These are phyloP conservation scores for Botrytis porri DNA, from an alignment of 2,329 filamentous ascomycete species.

Conservation along the genomic window DNA sequence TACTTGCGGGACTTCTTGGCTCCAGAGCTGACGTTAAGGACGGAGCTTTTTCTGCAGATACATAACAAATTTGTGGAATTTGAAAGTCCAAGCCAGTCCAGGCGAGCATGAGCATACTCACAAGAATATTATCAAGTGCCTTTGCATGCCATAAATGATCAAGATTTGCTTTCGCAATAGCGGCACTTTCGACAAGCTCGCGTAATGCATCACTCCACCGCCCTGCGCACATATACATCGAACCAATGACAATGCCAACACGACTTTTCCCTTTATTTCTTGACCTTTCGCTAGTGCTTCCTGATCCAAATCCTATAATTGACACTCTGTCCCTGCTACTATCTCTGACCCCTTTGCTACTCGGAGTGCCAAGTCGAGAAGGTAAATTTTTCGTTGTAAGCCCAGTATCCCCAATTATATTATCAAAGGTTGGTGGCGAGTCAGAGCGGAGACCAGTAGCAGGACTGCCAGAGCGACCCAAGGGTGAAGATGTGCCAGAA, in stretches of 20 bases:
- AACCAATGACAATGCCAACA: constrained; percentile 75
- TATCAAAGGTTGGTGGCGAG: constrained; percentile 31
- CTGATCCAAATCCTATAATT: constrained; percentile 69
- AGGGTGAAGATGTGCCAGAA: constrained; percentile 33
- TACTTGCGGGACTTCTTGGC: constrained; percentile 37
- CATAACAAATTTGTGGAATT: constrained; percentile 56
- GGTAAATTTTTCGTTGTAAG: constrained; percentile 24
- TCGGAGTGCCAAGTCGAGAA: constrained; percentile 27
- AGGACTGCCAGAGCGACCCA: constrained; percentile 41
- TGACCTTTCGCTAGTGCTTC: constrained; percentile 71
- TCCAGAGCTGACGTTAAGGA: constrained; percentile 26
- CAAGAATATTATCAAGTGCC: constrained; percentile 80
- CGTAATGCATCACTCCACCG: constrained; percentile 85
- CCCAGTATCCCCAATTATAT: constrained; percentile 29
- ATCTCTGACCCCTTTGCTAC: constrained; percentile 26
- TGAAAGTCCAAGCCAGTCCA: constrained; percentile 84
- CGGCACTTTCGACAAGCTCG: constrained; percentile 77
- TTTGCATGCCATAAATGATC: constrained; percentile 99
- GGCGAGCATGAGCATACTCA: constrained; percentile 78
- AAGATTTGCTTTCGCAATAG: constrained; percentile 71
- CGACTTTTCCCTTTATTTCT: constrained; percentile 79
- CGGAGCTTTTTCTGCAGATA: constrained; percentile 36
- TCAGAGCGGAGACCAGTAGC: constrained; percentile 29
- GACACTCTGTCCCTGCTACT: constrained; percentile 51
- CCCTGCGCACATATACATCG: constrained; percentile 83